Evolutionary conservation across 306 rosid genomes (phyloP), one percentile per base, ranked within the genome.

Genomic region (Citrullus mucosospermus): DNA sequence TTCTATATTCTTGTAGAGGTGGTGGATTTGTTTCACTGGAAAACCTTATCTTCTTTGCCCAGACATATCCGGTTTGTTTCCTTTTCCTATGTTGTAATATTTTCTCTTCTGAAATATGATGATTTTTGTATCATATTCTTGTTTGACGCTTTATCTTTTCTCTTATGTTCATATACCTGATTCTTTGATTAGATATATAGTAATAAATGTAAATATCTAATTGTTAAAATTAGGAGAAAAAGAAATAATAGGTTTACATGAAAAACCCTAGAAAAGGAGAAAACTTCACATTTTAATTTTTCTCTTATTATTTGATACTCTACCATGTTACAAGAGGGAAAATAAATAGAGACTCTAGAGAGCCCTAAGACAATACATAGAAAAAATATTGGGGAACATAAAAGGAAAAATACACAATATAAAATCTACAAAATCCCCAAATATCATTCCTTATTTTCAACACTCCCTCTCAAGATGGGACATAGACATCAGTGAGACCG

Each of bases 11-110:
- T 80, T 86, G 80, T 85, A 95, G 99, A 91, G 97, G 99, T 76
- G 99, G 97, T 53, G 99, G 99, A 46, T 91, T 81, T 84, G 85
- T 95, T 81, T 95, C 99, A 67, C 75, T 95, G 87, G 97, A 92
- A 89, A 95, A 95, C 83, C 99, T 95, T 18, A 95, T 91, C 82
- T 95, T 85, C 85, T 95, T 92, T 80, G 96, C 96, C 18, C 86
- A 63, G 80, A 86, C 83, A 41, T 95, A 89, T 88, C 97, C 94
- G 56, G 99, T 95, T 83, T 72, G 95, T 86, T 81, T 82, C 57
- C 88, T 76, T 79, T 70, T 53, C 73, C 80, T 38, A 63, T 53
- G 58, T 16, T 1, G 11, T 74, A 12, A n/a, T 60, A 22, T 54
- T 38, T 59, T 43, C 41, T 43, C 34, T 20, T 9, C 32, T 32